Base-by-base conservation (phyloP, 345 rosid species). In the Fremontodendron californicum region DNA sequence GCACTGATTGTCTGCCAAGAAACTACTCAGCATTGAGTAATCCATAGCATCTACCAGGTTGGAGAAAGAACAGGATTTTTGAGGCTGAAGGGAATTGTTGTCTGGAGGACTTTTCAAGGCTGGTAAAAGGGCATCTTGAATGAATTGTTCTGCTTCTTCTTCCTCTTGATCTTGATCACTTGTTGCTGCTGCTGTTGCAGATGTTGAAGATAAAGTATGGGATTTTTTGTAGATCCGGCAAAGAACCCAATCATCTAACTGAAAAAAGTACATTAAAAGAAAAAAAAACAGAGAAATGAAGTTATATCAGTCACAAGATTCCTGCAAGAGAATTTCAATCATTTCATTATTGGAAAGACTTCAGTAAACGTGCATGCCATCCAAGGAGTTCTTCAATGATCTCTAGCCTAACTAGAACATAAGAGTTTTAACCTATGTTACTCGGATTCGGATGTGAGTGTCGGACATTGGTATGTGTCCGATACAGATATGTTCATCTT, bases 211-310 rank as follows among this genome's bases (percentile, higher is more conserved):
- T 3, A 87, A 75, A 48, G 85, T 80, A 16, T 93, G 90, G 46
- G 86, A 79, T 83, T 93, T 95, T 82, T 87, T 88, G 89, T 95
- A 95, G 72, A 95, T 95, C 78, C 99, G 94, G 85, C 97, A 95
- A 51, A 93, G 97, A 75, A 95, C 99, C 98, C 99, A 95, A 80
- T 95, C 96, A 83, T 95, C 99, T 40, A 95, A 80, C 99, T 95
- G 90, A 6, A 4, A 86, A 54, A 23, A 46, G 12, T n/a, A 16
- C 46, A 55, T 3, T 19, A 16, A 63, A 9, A 21, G 5, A 63
- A n/a, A n/a, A n/a, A n/a, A n/a, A n/a, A n/a, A n/a, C 40, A 15
- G 25, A 11, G 65, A 48, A 60, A 11, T 23, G 15, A 1, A 72
- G 31, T 15, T 9, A 10, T 12, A 25, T 54, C n/a, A 49, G 54